These are phyloP conservation scores for Aspergillus diversus DNA, from an alignment of 495 filamentous ascomycete species.

Conservation along the genomic window DNA sequence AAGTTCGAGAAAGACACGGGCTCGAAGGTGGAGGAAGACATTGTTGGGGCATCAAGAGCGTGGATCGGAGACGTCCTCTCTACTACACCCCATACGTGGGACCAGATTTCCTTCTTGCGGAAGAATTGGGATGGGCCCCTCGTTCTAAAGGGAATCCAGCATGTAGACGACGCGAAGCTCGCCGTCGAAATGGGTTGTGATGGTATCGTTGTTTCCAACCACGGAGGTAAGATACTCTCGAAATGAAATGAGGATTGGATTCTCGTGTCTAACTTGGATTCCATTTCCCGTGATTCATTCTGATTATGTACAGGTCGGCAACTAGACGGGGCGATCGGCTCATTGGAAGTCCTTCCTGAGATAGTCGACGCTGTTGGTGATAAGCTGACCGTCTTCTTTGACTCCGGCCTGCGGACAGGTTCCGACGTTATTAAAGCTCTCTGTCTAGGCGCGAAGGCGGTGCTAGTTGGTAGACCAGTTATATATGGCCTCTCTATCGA, in stretches of 20 bases:
- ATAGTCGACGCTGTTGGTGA: slow-evolving; percentile 63
- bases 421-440: slow-evolving; percentile 81
- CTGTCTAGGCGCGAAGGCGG: slow-evolving; percentile 85
- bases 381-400: slow-evolving; percentile 62
- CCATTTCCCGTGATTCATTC: background rate
- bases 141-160: slow-evolving; percentile 52
- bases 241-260: background rate
- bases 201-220: slow-evolving; percentile 59
- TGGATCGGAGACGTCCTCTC: slow-evolving; percentile 57
- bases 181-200: slow-evolving; percentile 53
- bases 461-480: slow-evolving; percentile 84
- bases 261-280: background rate
- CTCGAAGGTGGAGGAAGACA: slow-evolving; percentile 52
- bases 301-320: slow-evolving; percentile 52
- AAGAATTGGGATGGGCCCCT: slow-evolving; percentile 65
- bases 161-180: slow-evolving; percentile 53
- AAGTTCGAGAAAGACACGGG: slow-evolving; percentile 54
- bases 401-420: slow-evolving; percentile 64
- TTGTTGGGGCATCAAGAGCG: slow-evolving; percentile 44
- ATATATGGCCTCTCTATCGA: slow-evolving; percentile 76
- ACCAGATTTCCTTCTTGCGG: slow-evolving; percentile 57
- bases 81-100: slow-evolving; percentile 58
- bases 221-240: slow-evolving; percentile 44
- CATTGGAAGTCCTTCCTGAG: slow-evolving; percentile 65
- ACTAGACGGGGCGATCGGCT: slow-evolving; percentile 67